Evolutionary conservation across 352 stramenopile genomes (phyloP).

Genomic region (Labyrinthula sp.): DNA sequence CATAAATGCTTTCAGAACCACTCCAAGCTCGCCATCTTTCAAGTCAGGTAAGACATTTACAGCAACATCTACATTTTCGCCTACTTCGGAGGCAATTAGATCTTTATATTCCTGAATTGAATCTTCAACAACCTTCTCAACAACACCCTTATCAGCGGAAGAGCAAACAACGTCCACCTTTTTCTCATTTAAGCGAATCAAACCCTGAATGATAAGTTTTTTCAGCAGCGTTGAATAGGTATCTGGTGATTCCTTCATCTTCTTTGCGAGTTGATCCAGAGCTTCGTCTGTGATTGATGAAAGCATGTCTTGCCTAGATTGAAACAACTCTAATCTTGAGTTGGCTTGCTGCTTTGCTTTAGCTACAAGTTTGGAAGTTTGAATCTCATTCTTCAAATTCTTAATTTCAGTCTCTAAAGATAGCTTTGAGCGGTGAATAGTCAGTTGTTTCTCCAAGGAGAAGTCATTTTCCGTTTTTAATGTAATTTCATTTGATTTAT

Average conservation of each 20-base stretch:
- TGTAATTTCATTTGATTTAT: conserved; percentile 95
- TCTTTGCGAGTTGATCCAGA: no score
- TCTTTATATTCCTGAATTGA: conserved; percentile 55
- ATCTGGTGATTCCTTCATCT: no score
- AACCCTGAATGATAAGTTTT: conserved; percentile 84
- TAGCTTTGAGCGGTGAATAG: conserved; percentile 89
- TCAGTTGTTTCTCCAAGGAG: conserved; percentile 94
- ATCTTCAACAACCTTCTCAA: conserved; percentile 58
- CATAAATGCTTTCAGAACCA: conserved; percentile 59
- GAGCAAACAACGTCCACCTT: conserved; percentile 72
- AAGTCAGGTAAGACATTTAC: conserved; percentile 42
- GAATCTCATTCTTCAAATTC: conserved; percentile 90
- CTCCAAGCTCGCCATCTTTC: conserved; percentile 42
- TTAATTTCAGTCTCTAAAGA: conserved; percentile 88
- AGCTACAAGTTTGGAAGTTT: no score
- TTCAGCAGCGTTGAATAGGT: conserved; percentile 72
- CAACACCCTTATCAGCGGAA: conserved; percentile 58
- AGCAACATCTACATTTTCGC: conserved; percentile 19
- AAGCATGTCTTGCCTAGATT: no score
- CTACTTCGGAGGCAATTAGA: conserved; percentile 42
- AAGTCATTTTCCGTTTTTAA: conserved; percentile 96
- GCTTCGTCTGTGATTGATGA: no score
- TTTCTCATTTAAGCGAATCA: conserved; percentile 92
- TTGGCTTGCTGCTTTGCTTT: no score
- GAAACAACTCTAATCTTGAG: no score